phyloP scores from a whole-genome alignment of 1,139 yeast species.

The Hansenula lynferdii region DNA sequence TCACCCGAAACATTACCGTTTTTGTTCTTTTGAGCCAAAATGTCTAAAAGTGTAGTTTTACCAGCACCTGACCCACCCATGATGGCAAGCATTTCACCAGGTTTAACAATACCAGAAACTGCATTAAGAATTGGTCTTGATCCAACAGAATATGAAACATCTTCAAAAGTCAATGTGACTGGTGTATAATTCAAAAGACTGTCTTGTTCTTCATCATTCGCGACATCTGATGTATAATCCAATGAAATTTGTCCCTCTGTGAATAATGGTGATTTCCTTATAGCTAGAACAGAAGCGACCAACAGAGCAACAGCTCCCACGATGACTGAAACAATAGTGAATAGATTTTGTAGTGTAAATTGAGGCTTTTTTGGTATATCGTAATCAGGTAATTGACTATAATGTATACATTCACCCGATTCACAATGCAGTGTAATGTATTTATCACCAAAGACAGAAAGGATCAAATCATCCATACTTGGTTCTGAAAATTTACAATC shows the following conservation, averaged over 20 bases:
- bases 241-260: slow-evolving; percentile 27
- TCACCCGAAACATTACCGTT: slow-evolving; percentile 64
- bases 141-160: slow-evolving; percentile 57
- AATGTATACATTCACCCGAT: slow-evolving; percentile 89
- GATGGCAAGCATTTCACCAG: slow-evolving; percentile 88
- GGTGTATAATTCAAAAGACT: slow-evolving; percentile 62
- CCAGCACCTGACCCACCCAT: slow-evolving; percentile 99
- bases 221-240: slow-evolving; percentile 30
- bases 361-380: slow-evolving; percentile 55
- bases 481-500: slow-evolving; percentile 87
- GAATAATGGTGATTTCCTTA: slow-evolving; percentile 64
- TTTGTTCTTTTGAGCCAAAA: slow-evolving; percentile 83
- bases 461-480: slow-evolving; percentile 88
- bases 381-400: slow-evolving; percentile 90
- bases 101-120: slow-evolving; percentile 72
- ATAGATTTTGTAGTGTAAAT: slow-evolving; percentile 44
- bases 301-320: slow-evolving; percentile 33
- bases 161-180: slow-evolving; percentile 70
- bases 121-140: slow-evolving; percentile 53
- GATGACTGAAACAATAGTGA: slow-evolving; percentile 47
- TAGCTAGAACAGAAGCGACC: slow-evolving; percentile 43
- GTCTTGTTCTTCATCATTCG: slow-evolving; percentile 37
- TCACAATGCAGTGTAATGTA: slow-evolving; percentile 73
- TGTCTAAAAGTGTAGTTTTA: slow-evolving; percentile 87
- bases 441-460: slow-evolving; percentile 90